A percentile compares a stretch with the other conserved stretches of the same genome.
phyloP scores from a whole-genome alignment of 108 stramenopile species.

The Bacterosira constricta region DNA sequence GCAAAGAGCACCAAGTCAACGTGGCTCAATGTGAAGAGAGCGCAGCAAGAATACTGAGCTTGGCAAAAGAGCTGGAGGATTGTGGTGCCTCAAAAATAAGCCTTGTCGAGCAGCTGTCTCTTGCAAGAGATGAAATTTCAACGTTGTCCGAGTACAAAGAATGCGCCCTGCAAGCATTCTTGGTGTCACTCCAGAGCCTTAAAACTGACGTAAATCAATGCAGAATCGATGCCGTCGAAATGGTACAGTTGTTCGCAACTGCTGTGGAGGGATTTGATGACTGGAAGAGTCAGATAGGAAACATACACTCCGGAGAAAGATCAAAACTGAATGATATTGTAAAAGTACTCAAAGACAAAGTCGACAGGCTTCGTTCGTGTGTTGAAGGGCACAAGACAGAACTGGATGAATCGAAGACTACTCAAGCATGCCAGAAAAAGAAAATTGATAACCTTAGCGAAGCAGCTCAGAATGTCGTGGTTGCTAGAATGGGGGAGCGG shows the following conservation, averaged over 20 bases:
- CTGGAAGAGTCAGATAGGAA: conserved; percentile 1
- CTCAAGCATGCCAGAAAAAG: neutral
- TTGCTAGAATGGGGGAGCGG: conserved; percentile 17
- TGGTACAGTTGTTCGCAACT: conserved; percentile 5
- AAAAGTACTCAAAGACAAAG: conserved; percentile 2
- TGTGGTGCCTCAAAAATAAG: neutral
- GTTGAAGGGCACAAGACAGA: neutral
- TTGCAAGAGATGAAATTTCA: conserved; percentile 10
- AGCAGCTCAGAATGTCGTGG: conserved; percentile 6
- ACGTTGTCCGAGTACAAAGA: conserved; percentile 25
- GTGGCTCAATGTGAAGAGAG: conserved; percentile 6
- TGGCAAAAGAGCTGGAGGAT: conserved; percentile 12
- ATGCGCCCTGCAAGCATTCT: neutral
- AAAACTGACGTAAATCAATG: conserved; percentile 1
- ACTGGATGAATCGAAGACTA: neutral
- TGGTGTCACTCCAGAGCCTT: neutral
- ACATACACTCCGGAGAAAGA: conserved; percentile 2
- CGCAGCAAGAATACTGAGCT: neutral
- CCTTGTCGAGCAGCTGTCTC: neutral
- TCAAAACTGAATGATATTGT: conserved; percentile 9
- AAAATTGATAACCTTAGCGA: conserved; percentile 1
- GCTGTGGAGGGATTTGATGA: neutral
- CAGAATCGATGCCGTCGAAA: conserved; percentile 3
- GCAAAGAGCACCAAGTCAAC: conserved; percentile 7
- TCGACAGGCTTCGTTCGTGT: neutral